Conservation (phyloP, 2,329 filamentous ascomycete genomes). For the Conoideocrella luteorostrata region DNA sequence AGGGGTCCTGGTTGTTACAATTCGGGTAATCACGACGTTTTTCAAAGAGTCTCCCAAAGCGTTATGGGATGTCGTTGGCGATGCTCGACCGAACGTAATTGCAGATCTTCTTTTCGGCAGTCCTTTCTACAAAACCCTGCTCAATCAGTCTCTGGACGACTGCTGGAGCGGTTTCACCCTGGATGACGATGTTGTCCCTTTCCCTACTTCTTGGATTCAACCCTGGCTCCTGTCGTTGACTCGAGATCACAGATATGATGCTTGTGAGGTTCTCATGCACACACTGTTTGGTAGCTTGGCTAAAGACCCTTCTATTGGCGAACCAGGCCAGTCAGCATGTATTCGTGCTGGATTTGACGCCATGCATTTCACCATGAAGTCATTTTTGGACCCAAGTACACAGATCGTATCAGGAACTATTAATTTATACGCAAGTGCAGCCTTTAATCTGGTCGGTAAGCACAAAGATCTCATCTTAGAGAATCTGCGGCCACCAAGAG, state of each 20-base stretch:
- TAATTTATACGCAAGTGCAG: slow-evolving; percentile 56
- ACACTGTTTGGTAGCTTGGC: slow-evolving; percentile 64
- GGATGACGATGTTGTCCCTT: slow-evolving; percentile 42
- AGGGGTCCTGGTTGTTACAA: slow-evolving; percentile 58
- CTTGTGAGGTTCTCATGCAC: slow-evolving; percentile 71
- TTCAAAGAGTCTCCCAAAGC: slow-evolving; percentile 69
- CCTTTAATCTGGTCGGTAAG: slow-evolving; percentile 59
- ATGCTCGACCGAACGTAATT: slow-evolving; percentile 71
- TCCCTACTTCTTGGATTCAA: slow-evolving; percentile 71
- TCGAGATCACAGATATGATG: slow-evolving; percentile 67
- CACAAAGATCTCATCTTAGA: slow-evolving; percentile 53
- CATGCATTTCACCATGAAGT: slow-evolving; percentile 49
- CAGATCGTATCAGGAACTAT: slow-evolving; percentile 44
- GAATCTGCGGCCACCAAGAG: slow-evolving; percentile 22
- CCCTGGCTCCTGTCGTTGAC: slow-evolving; percentile 74
- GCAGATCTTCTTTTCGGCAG: slow-evolving; percentile 79
- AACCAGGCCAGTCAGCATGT: slow-evolving; percentile 53
- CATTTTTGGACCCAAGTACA: slow-evolving; percentile 44
- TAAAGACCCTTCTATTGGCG: slow-evolving; percentile 46
- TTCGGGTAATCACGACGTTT: slow-evolving; percentile 64
- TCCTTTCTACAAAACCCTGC: slow-evolving; percentile 54
- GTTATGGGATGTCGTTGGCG: slow-evolving; percentile 84
- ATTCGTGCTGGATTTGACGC: slow-evolving; percentile 59
- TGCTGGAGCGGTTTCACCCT: slow-evolving; percentile 35
- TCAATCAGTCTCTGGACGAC: slow-evolving; percentile 52